A percentile compares a stretch with the other conserved stretches of the same genome.
Evolutionary conservation across 1,284 basidiomycete species (phyloP).

Genomic region (Tilletia indica): DNA sequence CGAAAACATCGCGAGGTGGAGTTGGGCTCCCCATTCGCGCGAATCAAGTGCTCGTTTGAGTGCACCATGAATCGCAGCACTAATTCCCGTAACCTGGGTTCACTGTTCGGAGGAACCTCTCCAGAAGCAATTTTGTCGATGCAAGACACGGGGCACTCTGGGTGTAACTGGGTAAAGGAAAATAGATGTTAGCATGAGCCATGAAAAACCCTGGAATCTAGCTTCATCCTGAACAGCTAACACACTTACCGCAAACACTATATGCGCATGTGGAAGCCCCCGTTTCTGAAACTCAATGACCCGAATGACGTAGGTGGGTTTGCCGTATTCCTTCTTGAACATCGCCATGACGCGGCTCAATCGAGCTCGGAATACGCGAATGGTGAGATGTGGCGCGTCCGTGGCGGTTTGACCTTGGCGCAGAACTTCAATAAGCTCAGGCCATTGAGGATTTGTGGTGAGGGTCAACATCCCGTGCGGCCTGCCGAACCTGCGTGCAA

Average conservation of each 20-base stretch:
- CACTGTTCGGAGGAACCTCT: not conserved
- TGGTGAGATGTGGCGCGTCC: not conserved
- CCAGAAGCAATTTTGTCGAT: constrained; percentile 1
- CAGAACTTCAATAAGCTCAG: not conserved
- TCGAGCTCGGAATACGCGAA: not conserved
- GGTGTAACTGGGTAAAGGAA: not conserved
- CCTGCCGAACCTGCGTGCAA: not conserved
- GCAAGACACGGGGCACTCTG: not conserved
- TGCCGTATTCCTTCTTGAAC: constrained; percentile 1
- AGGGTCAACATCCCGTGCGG: not conserved
- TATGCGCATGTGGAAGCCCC: constrained; percentile 7
- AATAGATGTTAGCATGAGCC: not conserved
- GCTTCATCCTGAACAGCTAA: not conserved
- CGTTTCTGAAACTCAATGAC: constrained; percentile 5
- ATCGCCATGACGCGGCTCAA: not conserved
- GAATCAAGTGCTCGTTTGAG: constrained; percentile 4
- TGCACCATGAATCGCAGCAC: not conserved
- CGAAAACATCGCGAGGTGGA: not conserved
- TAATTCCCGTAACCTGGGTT: not conserved
- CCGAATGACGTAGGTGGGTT: not conserved
- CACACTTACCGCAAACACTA: not conserved
- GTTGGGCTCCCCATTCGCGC: not conserved
- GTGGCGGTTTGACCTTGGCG: not conserved
- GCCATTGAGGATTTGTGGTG: constrained; percentile 1
- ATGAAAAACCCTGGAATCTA: not conserved